Evolutionary conservation across 1,284 basidiomycete species (phyloP), one percentile per base, ranked within the genome.

Genomic region (Trichosporon sp.): DNA sequence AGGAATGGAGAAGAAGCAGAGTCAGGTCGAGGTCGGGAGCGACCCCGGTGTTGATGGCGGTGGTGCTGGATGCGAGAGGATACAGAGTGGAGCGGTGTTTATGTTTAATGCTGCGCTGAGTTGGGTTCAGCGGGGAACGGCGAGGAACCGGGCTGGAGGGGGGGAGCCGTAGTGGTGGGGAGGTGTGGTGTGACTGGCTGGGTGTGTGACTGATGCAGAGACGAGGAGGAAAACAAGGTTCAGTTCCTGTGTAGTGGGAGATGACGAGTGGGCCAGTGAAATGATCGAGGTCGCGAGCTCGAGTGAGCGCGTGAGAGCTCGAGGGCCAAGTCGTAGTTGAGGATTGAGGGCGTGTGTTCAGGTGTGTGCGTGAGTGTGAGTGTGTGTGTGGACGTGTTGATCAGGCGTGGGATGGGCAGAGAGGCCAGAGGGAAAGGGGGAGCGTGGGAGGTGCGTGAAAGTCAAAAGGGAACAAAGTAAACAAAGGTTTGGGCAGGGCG

Each of bases 311-410:
- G 51, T 54, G 51, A 54, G 59, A n/a, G 59, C 32, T 63, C 14
- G 31, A 32, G 26, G 4, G 12, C 14, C 59, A 5, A 6, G 59
- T 16, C 32, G 59, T n/a, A 63, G 19, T 63, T 37, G 59, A 37
- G 59, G 10, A 63, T 63, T n/a, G 32, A 63, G 59, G 59, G 59
- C 4, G 31, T 11, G 31, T 16, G 59, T 63, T 11, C 32, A 63
- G 59, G 31, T 63, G 7, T 4, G 16, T 37, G 35, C 8, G 11
- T 26, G 32, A 63, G 59, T n/a, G 59, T 35, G 59, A 5, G 59
- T 4, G 31, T 35, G 31, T 4, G 59, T 6, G 31, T 40, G 38
- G 37, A 38, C 26, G 26, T 26, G 26, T 26, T 26, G 26, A 10
- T 38, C 37, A 38, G 31, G 26, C 32, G 56, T 61, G 48, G 48